Base-by-base conservation (phyloP, 2,329 filamentous ascomycete species). In the Colletotrichum agaves region DNA sequence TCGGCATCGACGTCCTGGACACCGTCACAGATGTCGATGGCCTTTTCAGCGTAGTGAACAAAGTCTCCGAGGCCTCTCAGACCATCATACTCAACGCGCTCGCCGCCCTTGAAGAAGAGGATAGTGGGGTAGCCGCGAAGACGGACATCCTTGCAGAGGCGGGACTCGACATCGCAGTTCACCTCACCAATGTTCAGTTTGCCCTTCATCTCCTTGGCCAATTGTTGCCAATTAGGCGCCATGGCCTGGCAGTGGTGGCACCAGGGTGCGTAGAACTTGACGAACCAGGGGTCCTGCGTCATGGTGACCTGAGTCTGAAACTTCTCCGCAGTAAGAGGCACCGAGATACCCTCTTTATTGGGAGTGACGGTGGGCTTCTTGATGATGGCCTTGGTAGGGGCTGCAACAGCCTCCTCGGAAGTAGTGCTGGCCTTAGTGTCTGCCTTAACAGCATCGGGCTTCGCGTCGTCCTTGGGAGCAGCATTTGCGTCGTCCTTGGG, bases 181-280 rank as follows among this genome's bases (percentile, higher is more conserved):
- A 99, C 95, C 78, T 98, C 94, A 67, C 95, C 96, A 74, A 99
- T 85, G 76, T 98, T 98, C 67, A 99, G 88, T 71, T 88, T 90
- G 47, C 91, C 92, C 78, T 94, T 89, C 93, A 98, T 96, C 75
- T 95, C 93, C 77, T 94, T 94, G 49, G 92, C 92, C 80, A 99
- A 88, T 74, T 95, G 92, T 69, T 89, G 84, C 96, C 96, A 99
- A 71, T 90, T 94, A 3, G 96, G 92, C 39, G 92, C 93, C 86
- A 99, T 89, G 41, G 93, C 93, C 80, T 97, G 93, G 79, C 97
- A 99, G 80, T 99, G 96, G 73, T 90, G 89, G 78, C 96, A 99
- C 96, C 95, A 98, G 5, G 96, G 97, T 17, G 93, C 94, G 78
- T 98, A 98, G 78, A 99, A 98, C 80, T 99, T 99, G 84, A 99